phyloP scores from a whole-genome alignment of 192 early-diverging fungal species.

The Hyaloraphidium curvatum region DNA sequence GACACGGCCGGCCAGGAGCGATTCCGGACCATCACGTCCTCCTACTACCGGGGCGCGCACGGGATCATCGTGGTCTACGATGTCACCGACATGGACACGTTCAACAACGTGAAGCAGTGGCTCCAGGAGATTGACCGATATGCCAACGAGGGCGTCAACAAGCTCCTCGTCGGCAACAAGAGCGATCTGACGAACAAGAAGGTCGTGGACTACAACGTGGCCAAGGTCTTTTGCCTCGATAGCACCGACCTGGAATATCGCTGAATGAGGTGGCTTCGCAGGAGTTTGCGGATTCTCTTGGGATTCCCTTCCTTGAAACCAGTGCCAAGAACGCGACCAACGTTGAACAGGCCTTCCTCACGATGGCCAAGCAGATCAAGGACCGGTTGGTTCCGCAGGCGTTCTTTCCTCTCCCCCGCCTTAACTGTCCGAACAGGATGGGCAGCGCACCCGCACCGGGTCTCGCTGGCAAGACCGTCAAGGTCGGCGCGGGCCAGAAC shows the following conservation, averaged over 20 bases:
- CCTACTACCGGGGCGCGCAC: slow-evolving; percentile 94
- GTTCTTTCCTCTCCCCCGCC: too few relatives aligned
- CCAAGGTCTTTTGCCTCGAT: slow-evolving; percentile 30
- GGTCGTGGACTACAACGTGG: slow-evolving; percentile 55
- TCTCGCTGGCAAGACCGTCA: background rate
- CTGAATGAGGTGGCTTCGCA: slow-evolving; percentile 11
- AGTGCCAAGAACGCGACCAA: slow-evolving; percentile 94
- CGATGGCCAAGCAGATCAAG: slow-evolving; percentile 99
- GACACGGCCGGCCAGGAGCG: slow-evolving; percentile 97
- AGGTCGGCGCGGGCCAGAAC: background rate
- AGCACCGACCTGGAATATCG: background rate
- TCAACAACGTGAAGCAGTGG: slow-evolving; percentile 95
- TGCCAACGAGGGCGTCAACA: slow-evolving; percentile 92
- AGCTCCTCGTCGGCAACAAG: slow-evolving; percentile 97
- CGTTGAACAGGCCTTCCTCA: slow-evolving; percentile 98
- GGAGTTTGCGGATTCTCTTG: slow-evolving; percentile 78
- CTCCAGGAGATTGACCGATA: slow-evolving; percentile 97
- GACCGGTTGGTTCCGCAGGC: slow-evolving; percentile 65
- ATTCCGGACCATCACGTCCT: slow-evolving; percentile 96
- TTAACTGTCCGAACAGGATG: background rate
- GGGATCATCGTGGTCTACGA: slow-evolving; percentile 99
- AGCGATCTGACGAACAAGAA: slow-evolving; percentile 85
- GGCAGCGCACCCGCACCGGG: background rate
- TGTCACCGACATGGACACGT: slow-evolving; percentile 88
- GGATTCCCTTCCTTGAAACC: slow-evolving; percentile 91